Evolutionary conservation across 352 stramenopile genomes (phyloP).

Genomic region (Elongisporangium undulatum): DNA sequence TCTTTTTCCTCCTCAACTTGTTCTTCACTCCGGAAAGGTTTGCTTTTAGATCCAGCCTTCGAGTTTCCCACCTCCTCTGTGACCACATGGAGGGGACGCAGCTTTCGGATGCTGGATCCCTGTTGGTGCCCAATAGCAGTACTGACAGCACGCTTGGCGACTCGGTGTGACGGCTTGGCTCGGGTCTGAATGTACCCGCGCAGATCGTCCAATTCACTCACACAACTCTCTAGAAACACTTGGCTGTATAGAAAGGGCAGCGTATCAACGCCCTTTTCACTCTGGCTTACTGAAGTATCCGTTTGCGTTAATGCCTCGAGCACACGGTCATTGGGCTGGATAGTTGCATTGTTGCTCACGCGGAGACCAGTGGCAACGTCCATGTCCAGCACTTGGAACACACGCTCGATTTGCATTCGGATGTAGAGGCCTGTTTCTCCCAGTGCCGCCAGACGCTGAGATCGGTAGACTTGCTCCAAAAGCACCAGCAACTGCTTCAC

Average conservation of each 20-base stretch:
- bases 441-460: slow-evolving; percentile 27
- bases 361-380: slow-evolving; percentile 5
- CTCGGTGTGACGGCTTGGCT: slow-evolving; percentile 27
- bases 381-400: slow-evolving; percentile 40
- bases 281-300: neutral
- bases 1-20: slow-evolving; percentile 4
- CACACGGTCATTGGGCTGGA: slow-evolving; percentile 1
- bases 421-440: slow-evolving; percentile 56
- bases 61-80: slow-evolving; percentile 18
- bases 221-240: slow-evolving; percentile 62
- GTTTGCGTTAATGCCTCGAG: neutral
- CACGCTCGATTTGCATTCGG: slow-evolving; percentile 52
- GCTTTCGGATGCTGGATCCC: slow-evolving; percentile 36
- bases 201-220: slow-evolving; percentile 52
- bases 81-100: slow-evolving; percentile 53
- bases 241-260: slow-evolving; percentile 64
- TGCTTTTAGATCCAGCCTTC: neutral
- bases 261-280: slow-evolving; percentile 22
- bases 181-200: slow-evolving; percentile 53
- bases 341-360: neutral
- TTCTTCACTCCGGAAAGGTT: neutral
- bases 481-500: slow-evolving; percentile 43
- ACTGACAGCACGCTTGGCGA: slow-evolving; percentile 11
- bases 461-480: slow-evolving; percentile 40
- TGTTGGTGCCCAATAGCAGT: slow-evolving; percentile 11